Base-by-base conservation (phyloP, 1,284 basidiomycete species). In the Pascua sp. region DNA sequence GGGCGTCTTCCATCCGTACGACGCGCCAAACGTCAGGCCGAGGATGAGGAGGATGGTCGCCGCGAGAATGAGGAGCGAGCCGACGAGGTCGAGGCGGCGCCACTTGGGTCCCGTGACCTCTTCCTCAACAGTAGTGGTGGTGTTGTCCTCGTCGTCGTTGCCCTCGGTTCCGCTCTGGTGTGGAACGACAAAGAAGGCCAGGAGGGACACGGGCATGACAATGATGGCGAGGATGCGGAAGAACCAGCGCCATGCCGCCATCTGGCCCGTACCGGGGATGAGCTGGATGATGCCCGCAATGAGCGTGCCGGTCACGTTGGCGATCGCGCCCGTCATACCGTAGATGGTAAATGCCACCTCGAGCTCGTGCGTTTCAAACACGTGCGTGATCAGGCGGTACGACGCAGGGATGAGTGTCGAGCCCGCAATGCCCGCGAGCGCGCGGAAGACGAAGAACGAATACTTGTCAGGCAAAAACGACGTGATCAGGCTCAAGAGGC, bases 241-340 rank as follows among this genome's bases (percentile, higher is more conserved):
- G 63, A 62, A 64, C 78, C 79, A 72, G 38, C 68, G 51, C 75
- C 74, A 70, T 44, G 67, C 45, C 51, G 71, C 53, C 63, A 76
- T 63, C 60, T 77, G 67, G 47, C 75, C 64, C 32, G 64, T 52
- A 63, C 68, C 58, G 59, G 73, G 58, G 67, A 79, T 68, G 67
- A 76, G 67, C 48, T 67, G 67, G 63, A 77, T 67, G 43, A 74
- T 57, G 1, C 71, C 76, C 7, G 67, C 72, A 55, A 76, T 51
- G 57, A 76, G 53, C 40, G 67, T 60, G 41, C 68, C 73, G 1
- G 64, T 63, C 16, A 73, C 68, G 60, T 77, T 75, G 36, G 70
- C 66, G 42, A 73, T 42, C 15, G 71, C 65, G n/a, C 76, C 78
- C 7, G 70, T 68, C 45, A 79, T 59, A 11, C 68, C 66, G 56